Percentiles rank a stretch among this genome's conserved stretches.
phyloP scores from a whole-genome alignment of 139 green algal species.

The Desmodesmus armatus region DNA sequence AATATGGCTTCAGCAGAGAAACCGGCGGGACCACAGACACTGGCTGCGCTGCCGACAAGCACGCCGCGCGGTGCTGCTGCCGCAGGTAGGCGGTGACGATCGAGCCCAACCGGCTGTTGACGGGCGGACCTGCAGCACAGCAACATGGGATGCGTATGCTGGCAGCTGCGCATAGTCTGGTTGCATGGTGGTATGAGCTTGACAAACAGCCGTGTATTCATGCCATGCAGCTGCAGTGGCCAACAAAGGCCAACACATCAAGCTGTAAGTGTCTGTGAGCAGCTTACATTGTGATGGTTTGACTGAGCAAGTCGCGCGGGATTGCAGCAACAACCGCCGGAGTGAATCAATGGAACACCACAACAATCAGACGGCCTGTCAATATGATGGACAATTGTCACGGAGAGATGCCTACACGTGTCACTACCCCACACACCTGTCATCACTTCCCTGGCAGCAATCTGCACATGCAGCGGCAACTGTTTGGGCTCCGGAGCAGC shows the following conservation, averaged over 20 bases:
- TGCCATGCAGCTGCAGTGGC: too few relatives aligned
- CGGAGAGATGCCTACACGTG: neutral
- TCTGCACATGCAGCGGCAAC: slow-evolving; percentile 39
- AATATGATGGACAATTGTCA: neutral
- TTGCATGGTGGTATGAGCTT: too few relatives aligned
- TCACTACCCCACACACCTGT: slow-evolving; percentile 32
- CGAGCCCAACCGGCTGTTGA: slow-evolving; percentile 39
- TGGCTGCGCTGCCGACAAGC: slow-evolving; percentile 60
- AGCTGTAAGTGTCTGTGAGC: too few relatives aligned
- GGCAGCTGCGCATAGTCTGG: too few relatives aligned
- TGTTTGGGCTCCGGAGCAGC: slow-evolving; percentile 12
- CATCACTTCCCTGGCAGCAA: slow-evolving; percentile 35
- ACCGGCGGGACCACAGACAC: slow-evolving; percentile 77
- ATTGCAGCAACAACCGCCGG: too few relatives aligned
- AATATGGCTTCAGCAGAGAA: slow-evolving; percentile 64
- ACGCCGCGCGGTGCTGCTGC: slow-evolving; percentile 75
- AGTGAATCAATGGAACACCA: too few relatives aligned
- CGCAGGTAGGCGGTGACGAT: slow-evolving; percentile 79
- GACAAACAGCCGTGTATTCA: too few relatives aligned
- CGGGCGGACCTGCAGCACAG: slow-evolving; percentile 20
- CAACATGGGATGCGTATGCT: too few relatives aligned
- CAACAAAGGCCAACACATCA: slow-evolving; percentile 10
- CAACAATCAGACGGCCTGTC: too few relatives aligned
- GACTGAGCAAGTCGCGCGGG: too few relatives aligned
- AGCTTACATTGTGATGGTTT: too few relatives aligned